These are phyloP conservation scores for Fusarium sp. DNA, from an alignment of 2,329 filamentous ascomycete species.

Conservation along the genomic window DNA sequence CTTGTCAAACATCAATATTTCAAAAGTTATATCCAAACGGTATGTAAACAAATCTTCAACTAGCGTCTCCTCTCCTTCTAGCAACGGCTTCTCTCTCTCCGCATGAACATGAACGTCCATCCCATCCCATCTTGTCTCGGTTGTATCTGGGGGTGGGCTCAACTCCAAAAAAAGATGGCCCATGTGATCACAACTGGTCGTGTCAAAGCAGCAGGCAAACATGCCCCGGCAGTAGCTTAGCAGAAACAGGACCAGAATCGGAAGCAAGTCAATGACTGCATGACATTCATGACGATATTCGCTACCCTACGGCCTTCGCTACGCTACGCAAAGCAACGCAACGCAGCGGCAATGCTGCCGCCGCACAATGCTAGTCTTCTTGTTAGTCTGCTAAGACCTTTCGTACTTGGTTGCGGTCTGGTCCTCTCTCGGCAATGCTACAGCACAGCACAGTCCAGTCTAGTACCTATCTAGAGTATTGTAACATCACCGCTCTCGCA, in stretches of 20 bases:
- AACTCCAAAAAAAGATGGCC: constrained; percentile 34
- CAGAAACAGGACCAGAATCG: not conserved
- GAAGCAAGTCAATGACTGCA: constrained; percentile 41
- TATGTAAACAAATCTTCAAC: constrained; percentile 14
- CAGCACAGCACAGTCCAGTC: not conserved
- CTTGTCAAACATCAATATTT: not conserved
- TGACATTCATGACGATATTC: constrained; percentile 38
- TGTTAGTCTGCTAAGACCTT: constrained; percentile 13
- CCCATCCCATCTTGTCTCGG: constrained; percentile 25
- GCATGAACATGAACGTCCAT: constrained; percentile 16
- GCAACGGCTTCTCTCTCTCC: constrained; percentile 8
- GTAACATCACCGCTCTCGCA: constrained; percentile 19
- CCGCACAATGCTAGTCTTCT: constrained; percentile 2
- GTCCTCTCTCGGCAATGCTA: constrained; percentile 18
- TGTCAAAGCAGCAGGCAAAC: constrained; percentile 38
- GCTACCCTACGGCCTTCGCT: constrained; percentile 7
- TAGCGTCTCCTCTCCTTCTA: not conserved
- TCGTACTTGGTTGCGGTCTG: constrained; percentile 20
- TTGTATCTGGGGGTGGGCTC: constrained; percentile 38
- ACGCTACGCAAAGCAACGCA: not conserved
- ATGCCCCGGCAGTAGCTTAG: constrained; percentile 29
- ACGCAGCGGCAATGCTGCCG: constrained; percentile 8
- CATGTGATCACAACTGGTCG: constrained; percentile 42
- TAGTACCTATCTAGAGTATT: constrained; percentile 2
- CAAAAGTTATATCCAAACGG: constrained; percentile 6